These are phyloP conservation scores for Triticum timopheevii DNA, from an alignment of 176 grass and related monocot genomes.

Conservation along the genomic window DNA sequence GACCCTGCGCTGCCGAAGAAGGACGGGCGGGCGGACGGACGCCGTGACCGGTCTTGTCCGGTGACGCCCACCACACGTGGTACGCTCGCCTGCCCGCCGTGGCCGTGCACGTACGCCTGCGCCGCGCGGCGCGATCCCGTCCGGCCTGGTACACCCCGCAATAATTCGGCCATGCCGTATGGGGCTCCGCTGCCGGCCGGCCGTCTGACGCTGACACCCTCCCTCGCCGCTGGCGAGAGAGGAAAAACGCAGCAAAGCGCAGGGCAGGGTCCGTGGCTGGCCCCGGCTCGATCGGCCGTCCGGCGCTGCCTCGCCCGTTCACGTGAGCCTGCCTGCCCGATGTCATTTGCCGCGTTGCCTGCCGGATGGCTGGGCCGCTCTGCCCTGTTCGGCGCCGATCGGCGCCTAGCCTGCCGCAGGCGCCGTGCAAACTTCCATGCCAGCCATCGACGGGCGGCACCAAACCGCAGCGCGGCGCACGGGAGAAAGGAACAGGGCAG, in stretches of 20 bases:
- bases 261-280: not conserved
- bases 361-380: not conserved
- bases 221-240: not conserved
- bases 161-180: slow-evolving; percentile 21
- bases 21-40: too few species aligned
- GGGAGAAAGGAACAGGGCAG: too few species aligned
- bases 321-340: slow-evolving; percentile 26
- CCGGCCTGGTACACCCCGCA: not conserved
- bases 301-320: not conserved
- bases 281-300: not conserved
- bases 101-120: slow-evolving; percentile 3
- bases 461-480: not conserved
- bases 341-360: not conserved
- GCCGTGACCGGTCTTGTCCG: slow-evolving; percentile 18
- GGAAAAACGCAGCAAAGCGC: not conserved
- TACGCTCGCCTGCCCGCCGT: too few species aligned
- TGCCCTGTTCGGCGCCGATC: slow-evolving; percentile 33
- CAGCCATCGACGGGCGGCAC: not conserved
- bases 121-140: not conserved
- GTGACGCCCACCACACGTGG: not conserved
- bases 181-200: not conserved
- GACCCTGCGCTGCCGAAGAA: not conserved
- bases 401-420: not conserved
- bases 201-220: not conserved
- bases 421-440: not conserved